phyloP scores from a whole-genome alignment of 306 rosid species.

The Acacia confusa region DNA sequence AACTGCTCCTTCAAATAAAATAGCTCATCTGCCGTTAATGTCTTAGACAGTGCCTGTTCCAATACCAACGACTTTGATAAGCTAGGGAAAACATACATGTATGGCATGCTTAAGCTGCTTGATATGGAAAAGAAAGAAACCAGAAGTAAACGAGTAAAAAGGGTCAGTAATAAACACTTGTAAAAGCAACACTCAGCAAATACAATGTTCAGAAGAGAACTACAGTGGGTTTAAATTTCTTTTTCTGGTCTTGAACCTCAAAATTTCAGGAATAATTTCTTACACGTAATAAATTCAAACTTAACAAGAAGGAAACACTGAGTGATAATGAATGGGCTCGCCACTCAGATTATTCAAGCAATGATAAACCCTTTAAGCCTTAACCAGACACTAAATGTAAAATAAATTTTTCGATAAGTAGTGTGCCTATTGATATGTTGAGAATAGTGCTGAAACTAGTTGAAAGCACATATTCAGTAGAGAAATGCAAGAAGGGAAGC shows the following conservation, averaged over 20 bases:
- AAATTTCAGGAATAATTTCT: constrained; percentile 20
- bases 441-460: constrained; percentile 11
- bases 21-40: constrained; percentile 66
- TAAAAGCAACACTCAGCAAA: background rate
- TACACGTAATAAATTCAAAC: constrained; percentile 4
- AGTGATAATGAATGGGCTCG: background rate
- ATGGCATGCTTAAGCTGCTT: background rate
- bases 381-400: background rate
- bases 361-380: background rate
- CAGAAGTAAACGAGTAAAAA: background rate
- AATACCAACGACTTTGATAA: constrained; percentile 16
- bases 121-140: background rate
- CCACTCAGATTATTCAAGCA: constrained; percentile 7
- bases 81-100: constrained; percentile 11
- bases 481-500: constrained; percentile 1
- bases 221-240: background rate
- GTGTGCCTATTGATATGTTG: constrained; percentile 9
- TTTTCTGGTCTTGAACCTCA: constrained; percentile 4
- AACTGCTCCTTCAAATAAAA: constrained; percentile 73
- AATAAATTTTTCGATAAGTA: background rate
- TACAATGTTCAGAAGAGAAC: background rate
- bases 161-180: background rate
- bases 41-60: constrained; percentile 85
- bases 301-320: constrained; percentile 14
- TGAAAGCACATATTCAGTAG: background rate